A percentile compares a stretch with the other conserved stretches of the same genome.
phyloP scores from a whole-genome alignment of 148 eudicot genomes.

The Vaccinium macrocarpon region DNA sequence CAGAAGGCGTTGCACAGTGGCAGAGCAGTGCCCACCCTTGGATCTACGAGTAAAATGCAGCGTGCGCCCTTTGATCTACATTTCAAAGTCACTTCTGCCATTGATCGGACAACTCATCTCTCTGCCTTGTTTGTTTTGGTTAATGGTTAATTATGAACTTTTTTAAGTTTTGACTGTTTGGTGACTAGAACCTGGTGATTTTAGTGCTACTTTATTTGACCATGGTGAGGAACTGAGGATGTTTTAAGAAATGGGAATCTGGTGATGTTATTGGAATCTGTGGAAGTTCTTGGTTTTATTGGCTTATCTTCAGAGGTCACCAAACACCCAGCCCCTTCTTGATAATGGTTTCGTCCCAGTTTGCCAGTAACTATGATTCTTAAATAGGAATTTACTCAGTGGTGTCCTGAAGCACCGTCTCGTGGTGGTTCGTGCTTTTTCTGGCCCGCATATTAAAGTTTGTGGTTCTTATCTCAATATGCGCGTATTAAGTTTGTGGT shows the following conservation, averaged over 20 bases:
- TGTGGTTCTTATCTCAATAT: too few relatives aligned
- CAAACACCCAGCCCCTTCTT: not conserved
- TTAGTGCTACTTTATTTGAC: not conserved
- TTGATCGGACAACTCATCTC: not conserved
- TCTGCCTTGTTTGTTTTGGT: not conserved
- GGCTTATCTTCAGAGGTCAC: not conserved
- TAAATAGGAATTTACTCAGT: too few relatives aligned
- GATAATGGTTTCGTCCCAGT: not conserved
- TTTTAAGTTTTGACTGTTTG: not conserved
- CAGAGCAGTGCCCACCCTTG: slow-evolving; percentile 77
- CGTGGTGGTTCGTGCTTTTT: too few relatives aligned
- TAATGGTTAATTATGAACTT: not conserved
- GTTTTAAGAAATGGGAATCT: not conserved
- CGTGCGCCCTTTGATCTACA: slow-evolving; percentile 71
- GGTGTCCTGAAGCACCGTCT: too few relatives aligned
- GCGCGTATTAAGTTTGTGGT: too few relatives aligned
- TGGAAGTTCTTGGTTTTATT: not conserved
- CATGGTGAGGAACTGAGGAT: slow-evolving; percentile 3
- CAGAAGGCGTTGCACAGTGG: slow-evolving; percentile 74
- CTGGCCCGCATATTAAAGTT: too few relatives aligned
- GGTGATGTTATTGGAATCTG: not conserved
- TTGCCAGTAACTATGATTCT: not conserved
- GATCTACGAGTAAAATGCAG: slow-evolving; percentile 79
- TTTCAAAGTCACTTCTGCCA: slow-evolving; percentile 21
- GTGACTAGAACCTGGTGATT: not conserved